These are phyloP conservation scores for Spirogloea muscicola DNA, from an alignment of 139 green algal genomes.

Conservation along the genomic window DNA sequence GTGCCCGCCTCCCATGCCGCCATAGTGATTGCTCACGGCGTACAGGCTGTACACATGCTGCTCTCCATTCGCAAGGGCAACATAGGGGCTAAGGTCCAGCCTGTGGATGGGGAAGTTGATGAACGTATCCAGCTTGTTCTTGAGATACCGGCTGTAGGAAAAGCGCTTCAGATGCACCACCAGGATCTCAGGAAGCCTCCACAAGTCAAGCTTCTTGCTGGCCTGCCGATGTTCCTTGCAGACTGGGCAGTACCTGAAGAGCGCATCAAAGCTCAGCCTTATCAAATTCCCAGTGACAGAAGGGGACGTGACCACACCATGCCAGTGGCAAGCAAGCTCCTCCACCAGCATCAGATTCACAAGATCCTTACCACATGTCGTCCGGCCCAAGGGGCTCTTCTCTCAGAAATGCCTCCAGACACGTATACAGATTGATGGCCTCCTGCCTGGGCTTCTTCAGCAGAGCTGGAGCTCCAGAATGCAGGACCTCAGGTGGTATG, in stretches of 20 bases:
- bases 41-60: slow-evolving; percentile 79
- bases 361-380: slow-evolving; percentile 46
- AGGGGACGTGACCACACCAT: too few species aligned
- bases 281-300: too few species aligned
- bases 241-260: slow-evolving; percentile 75
- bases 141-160: slow-evolving; percentile 61
- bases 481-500: too few species aligned
- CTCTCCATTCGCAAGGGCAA: slow-evolving; percentile 2
- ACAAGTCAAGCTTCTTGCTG: slow-evolving; percentile 90
- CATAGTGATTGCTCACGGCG: slow-evolving; percentile 90
- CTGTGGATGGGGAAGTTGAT: slow-evolving; percentile 68
- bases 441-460: slow-evolving; percentile 24
- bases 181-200: slow-evolving; percentile 81
- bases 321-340: too few species aligned
- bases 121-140: slow-evolving; percentile 81
- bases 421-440: slow-evolving; percentile 42
- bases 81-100: slow-evolving; percentile 68
- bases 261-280: too few species aligned
- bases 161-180: slow-evolving; percentile 97
- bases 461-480: too few species aligned
- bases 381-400: slow-evolving; percentile 35
- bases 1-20: slow-evolving; percentile 85
- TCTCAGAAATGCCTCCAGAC: slow-evolving; percentile 42
- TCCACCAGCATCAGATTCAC: too few species aligned
- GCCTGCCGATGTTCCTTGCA: slow-evolving; percentile 81